Evolutionary conservation across 306 rosid species (phyloP).

Genomic region (Pyrus bretschneideri): DNA sequence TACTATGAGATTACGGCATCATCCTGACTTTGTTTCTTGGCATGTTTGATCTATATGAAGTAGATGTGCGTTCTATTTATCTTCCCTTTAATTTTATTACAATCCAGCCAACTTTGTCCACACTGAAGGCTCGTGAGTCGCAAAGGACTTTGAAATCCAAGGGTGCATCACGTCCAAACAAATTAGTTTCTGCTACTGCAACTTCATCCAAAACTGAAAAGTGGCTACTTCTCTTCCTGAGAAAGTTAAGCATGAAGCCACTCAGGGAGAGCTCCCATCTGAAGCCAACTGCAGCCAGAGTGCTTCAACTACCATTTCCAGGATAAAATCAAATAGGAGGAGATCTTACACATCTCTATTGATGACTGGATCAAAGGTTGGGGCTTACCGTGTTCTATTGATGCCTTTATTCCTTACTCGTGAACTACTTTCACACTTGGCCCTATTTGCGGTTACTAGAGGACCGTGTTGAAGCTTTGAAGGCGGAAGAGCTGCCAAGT

Average conservation of each 20-base stretch:
- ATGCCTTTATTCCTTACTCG: background rate
- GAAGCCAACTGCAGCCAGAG: constrained; percentile 30
- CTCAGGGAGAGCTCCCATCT: constrained; percentile 32
- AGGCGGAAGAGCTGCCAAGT: constrained; percentile 51
- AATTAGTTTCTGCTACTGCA: constrained; percentile 30
- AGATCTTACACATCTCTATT: constrained; percentile 69
- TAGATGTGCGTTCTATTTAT: background rate
- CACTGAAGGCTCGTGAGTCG: constrained; percentile 23
- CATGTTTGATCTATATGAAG: background rate
- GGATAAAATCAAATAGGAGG: constrained; percentile 49
- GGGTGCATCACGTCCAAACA: constrained; percentile 20
- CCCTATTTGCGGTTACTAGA: constrained; percentile 53
- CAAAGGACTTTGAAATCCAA: constrained; percentile 41
- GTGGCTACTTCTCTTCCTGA: constrained; percentile 29
- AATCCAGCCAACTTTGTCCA: constrained; percentile 47
- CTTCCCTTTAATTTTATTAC: constrained; percentile 11
- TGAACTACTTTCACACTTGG: constrained; percentile 15
- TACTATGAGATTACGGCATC: background rate
- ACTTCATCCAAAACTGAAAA: constrained; percentile 38
- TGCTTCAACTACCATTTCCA: constrained; percentile 27
- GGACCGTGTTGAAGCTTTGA: constrained; percentile 31
- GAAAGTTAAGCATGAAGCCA: constrained; percentile 30
- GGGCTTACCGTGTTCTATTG: constrained; percentile 11
- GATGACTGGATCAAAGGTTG: constrained; percentile 69
- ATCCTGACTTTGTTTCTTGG: background rate